A percentile compares a stretch with the other conserved stretches of the same genome.
These are phyloP conservation scores for Trichocladium uniseriatum DNA, from an alignment of 495 filamentous ascomycete genomes.

Conservation along the genomic window DNA sequence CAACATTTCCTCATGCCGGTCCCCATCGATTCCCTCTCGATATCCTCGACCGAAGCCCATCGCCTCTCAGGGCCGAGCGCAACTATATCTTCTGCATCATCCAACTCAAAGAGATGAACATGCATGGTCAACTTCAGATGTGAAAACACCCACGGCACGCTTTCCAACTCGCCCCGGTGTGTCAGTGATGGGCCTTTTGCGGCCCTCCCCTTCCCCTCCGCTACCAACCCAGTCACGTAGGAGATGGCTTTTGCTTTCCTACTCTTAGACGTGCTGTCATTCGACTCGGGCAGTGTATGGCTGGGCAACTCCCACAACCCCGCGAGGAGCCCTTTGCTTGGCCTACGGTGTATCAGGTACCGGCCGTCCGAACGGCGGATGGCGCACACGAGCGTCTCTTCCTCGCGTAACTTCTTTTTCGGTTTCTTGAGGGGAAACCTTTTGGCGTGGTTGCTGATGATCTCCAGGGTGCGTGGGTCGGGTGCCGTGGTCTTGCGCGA, in stretches of 20 bases:
- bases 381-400: slow-evolving; percentile 38
- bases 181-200: background rate
- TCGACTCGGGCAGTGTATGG: slow-evolving; percentile 17
- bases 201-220: background rate
- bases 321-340: slow-evolving; percentile 36
- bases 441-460: slow-evolving; percentile 29
- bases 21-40: slow-evolving; percentile 37
- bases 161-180: slow-evolving; percentile 28
- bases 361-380: slow-evolving; percentile 28
- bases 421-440: slow-evolving; percentile 33
- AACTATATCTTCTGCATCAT: background rate
- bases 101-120: slow-evolving; percentile 33
- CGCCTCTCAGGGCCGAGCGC: slow-evolving; percentile 1
- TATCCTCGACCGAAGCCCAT: slow-evolving; percentile 24
- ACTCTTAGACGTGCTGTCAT: slow-evolving; percentile 16
- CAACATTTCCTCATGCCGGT: slow-evolving; percentile 43
- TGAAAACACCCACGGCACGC: slow-evolving; percentile 39
- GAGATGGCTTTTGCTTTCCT: slow-evolving; percentile 18
- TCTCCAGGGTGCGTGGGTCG: slow-evolving; percentile 9
- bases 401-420: slow-evolving; percentile 36
- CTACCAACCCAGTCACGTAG: slow-evolving; percentile 17
- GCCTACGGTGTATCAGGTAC: slow-evolving; percentile 35
- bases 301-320: slow-evolving; percentile 42
- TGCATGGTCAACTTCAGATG: slow-evolving; percentile 41
- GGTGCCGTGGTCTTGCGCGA: background rate